These are phyloP conservation scores for Trypanosoma lewisi DNA, from an alignment of 208 protist genomes.

Conservation along the genomic window DNA sequence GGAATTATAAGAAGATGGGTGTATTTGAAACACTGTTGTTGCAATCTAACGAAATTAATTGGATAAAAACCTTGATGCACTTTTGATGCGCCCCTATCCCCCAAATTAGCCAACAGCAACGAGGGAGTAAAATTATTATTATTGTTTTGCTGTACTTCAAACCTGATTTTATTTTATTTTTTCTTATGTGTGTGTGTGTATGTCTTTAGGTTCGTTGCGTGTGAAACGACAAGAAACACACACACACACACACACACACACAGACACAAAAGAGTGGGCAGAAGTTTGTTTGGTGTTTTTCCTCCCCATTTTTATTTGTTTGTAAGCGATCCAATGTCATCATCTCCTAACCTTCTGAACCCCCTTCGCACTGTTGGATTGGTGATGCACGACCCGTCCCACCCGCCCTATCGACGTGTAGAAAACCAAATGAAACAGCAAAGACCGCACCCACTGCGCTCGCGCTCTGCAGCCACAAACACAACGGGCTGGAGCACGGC, in stretches of 20 bases:
- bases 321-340: neutral
- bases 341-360: neutral
- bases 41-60: neutral
- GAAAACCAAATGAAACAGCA: neutral
- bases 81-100: neutral
- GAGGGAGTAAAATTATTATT: too few species aligned
- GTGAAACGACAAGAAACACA: too few species aligned
- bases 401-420: slow-evolving; percentile 8
- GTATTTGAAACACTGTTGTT: too few species aligned
- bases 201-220: too few species aligned
- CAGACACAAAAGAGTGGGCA: too few species aligned
- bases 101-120: too few species aligned
- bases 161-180: too few species aligned
- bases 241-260: too few species aligned
- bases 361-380: slow-evolving; percentile 13
- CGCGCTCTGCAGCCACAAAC: neutral
- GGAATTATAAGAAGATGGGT: neutral
- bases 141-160: too few species aligned
- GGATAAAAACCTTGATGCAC: neutral
- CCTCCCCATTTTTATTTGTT: too few species aligned
- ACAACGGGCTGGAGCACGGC: neutral
- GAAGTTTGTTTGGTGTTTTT: too few species aligned
- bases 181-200: too few species aligned
- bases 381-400: slow-evolving; percentile 22
- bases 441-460: neutral